Evolutionary conservation across 2,329 filamentous ascomycete genomes (phyloP).

Genomic region (Paecilomyces niveus): DNA sequence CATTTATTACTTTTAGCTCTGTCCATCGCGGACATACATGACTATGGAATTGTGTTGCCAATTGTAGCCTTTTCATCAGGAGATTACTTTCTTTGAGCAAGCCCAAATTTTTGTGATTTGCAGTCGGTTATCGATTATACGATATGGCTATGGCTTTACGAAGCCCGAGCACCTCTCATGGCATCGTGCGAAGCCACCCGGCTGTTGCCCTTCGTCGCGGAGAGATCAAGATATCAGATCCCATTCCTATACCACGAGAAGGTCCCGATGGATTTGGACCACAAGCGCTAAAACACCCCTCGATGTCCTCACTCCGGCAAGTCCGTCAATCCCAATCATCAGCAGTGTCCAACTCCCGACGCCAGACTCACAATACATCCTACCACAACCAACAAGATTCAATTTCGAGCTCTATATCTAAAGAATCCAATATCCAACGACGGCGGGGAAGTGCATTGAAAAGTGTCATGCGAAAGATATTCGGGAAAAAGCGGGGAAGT

Average conservation of each 20-base stretch:
- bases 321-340: slow-evolving; percentile 3
- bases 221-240: slow-evolving; percentile 25
- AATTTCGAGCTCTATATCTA: slow-evolving; percentile 15
- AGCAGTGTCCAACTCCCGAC: slow-evolving; percentile 2
- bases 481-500: slow-evolving; percentile 26
- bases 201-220: slow-evolving; percentile 15
- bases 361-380: slow-evolving; percentile 2
- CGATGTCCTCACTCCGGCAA: slow-evolving; percentile 4
- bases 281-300: slow-evolving; percentile 7
- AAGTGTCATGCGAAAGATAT: slow-evolving; percentile 39
- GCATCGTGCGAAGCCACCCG: slow-evolving; percentile 3
- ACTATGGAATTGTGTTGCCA: neutral
- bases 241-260: slow-evolving; percentile 9
- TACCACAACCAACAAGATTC: slow-evolving; percentile 16
- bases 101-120: neutral
- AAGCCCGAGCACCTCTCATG: neutral
- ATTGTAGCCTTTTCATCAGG: neutral
- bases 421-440: slow-evolving; percentile 23
- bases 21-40: neutral
- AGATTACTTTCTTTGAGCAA: neutral
- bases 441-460: slow-evolving; percentile 36
- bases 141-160: neutral
- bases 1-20: neutral
- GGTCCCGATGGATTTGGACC: slow-evolving; percentile 8
- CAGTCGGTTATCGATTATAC: neutral